These are phyloP conservation scores for Pseudozyma sp. DNA, from an alignment of 1,284 basidiomycete genomes.

Conservation along the genomic window DNA sequence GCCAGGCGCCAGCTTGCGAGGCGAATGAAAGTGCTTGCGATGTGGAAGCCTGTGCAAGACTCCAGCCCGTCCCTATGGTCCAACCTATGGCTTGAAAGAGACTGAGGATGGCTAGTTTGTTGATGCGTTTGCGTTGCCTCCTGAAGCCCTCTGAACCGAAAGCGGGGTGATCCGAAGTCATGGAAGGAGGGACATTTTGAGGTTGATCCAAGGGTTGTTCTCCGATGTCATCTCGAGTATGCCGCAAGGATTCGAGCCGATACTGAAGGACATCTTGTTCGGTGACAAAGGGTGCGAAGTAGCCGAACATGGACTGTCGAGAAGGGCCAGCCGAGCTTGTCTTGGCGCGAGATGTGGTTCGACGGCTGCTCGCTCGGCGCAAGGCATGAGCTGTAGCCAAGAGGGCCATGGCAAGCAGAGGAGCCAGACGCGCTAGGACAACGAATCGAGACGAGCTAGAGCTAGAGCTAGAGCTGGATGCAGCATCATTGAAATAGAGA, in stretches of 20 bases:
- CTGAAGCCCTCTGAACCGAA: constrained; percentile 13
- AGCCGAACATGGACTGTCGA: constrained; percentile 5
- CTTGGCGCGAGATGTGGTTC: not conserved
- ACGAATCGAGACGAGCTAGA: constrained; percentile 2
- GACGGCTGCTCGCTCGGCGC: not conserved
- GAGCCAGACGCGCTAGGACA: constrained; percentile 2
- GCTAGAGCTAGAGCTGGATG: not conserved
- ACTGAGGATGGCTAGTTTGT: constrained; percentile 17
- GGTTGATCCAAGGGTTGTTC: not conserved
- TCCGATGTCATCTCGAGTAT: not conserved
- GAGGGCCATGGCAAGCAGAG: constrained; percentile 10
- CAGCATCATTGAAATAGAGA: not conserved
- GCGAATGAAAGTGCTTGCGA: not conserved
- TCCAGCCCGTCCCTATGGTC: constrained; percentile 2
- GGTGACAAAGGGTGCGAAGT: constrained; percentile 41
- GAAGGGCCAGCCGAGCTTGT: not conserved
- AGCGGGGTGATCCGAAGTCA: too few species aligned
- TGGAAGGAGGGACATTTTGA: not conserved
- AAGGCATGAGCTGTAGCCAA: not conserved
- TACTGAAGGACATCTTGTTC: constrained; percentile 28
- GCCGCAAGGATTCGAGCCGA: constrained; percentile 5
- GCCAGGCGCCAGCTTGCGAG: constrained; percentile 16
- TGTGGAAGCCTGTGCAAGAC: not conserved
- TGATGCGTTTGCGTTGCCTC: constrained; percentile 24
- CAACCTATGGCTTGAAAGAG: constrained; percentile 22